A percentile compares a stretch with the other conserved stretches of the same genome.
phyloP scores from a whole-genome alignment of 2,329 filamentous ascomycete genomes.

The Sarocladium strictum region DNA sequence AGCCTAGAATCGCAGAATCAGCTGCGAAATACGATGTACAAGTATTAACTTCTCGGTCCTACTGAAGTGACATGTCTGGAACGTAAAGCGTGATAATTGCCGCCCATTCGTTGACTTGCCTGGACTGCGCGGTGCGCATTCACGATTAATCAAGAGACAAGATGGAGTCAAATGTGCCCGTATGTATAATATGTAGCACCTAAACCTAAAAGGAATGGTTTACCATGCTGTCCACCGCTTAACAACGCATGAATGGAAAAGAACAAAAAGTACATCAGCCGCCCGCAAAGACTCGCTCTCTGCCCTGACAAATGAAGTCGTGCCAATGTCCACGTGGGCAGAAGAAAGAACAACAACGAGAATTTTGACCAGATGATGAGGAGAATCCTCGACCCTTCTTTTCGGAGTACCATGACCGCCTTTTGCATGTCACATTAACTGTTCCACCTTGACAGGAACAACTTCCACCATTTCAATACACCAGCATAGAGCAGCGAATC shows the following conservation, averaged over 20 bases:
- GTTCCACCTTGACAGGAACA: neutral
- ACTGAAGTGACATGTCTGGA: too few relatives aligned
- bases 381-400: neutral
- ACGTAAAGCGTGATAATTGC: too few relatives aligned
- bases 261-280: constrained; percentile 6
- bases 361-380: constrained; percentile 8
- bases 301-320: neutral
- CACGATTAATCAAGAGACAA: too few relatives aligned
- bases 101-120: too few relatives aligned
- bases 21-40: constrained; percentile 8
- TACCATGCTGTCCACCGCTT: constrained; percentile 2
- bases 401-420: neutral
- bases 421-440: constrained; percentile 1
- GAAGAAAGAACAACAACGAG: constrained; percentile 11
- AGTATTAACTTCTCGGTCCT: neutral
- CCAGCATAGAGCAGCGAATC: too few relatives aligned
- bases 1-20: constrained; percentile 1
- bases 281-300: constrained; percentile 9
- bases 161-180: neutral
- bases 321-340: constrained; percentile 1
- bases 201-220: neutral
- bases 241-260: neutral
- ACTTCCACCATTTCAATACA: constrained; percentile 11
- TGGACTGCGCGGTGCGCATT: too few relatives aligned
- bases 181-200: neutral